Base-by-base conservation (phyloP, 2,329 filamentous ascomycete species). In the Paecilomyces formosus region DNA sequence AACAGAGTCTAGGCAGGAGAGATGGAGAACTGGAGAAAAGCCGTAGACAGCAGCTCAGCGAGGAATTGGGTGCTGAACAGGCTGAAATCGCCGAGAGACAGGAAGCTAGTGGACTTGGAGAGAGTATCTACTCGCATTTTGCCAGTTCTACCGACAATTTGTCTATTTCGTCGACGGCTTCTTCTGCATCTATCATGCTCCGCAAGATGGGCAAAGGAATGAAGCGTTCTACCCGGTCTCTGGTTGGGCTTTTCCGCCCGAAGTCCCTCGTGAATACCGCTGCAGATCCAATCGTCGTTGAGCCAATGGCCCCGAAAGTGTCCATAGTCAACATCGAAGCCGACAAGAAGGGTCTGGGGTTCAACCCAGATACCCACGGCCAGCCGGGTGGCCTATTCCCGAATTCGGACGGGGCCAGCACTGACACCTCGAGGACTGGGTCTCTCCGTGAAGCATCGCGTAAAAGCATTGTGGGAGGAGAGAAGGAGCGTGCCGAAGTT, bases 191-290 rank as follows among this genome's bases (percentile, higher is more conserved):
- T 13, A 74, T 79, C 55, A 80, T 80, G 77, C 72, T 99, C 64
- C 87, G 94, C 56, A 99, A 99, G 79, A 99, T 99, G 94, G 94
- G 94, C 58, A 91, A 92, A 64, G 92, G 93, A n/a, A 89, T 97
- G 86, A 97, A 96, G 82, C 95, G 94, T 76, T 88, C 91, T 55
- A 89, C 88, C 18, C 85, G 92, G 54, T 97, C 92, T 24, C 84
- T 99, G 57, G 95, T 95, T 65, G 94, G 94, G 26, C 81, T 99
- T 7, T 99, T 99, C 79, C 84, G 94, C 62, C 93, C 94, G 0
- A 99, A 97, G 74, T 97, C 93, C 1, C 82, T 96, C 15, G 84
- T 93, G 66, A 92, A 91, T 31, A 85, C 88, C 21, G 81, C 86
- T 31, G 85, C 88, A 3, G 92, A 96, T 65, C 81, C 84, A 28